Base-by-base conservation (phyloP, 192 early-diverging fungal genomes). In the Backusella macrospora region DNA sequence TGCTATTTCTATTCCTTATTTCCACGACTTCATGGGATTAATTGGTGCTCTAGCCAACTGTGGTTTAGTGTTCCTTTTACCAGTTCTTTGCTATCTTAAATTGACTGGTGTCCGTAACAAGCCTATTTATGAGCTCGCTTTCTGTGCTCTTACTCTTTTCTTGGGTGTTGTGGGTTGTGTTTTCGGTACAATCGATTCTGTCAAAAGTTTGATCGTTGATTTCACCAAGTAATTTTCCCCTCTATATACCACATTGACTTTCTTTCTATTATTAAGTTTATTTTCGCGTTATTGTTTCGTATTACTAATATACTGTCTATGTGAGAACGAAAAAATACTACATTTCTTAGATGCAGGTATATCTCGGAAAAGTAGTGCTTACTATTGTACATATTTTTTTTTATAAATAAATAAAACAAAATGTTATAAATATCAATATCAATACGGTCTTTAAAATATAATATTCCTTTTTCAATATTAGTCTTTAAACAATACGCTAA, bases 11-110 rank as follows among this genome's bases (percentile, higher is more conserved):
- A 83, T 94, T 16, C 92, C 94, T 14, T 94, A 88, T 81, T 95
- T 96, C 83, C 84, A 88, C 40, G 89, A 93, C 74, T 84, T 94
- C 47, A 85, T 95, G 85, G 88, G 88, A 6, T 83, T 96, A 16
- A 68, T 96, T 37, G 93, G 94, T 38, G 92, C 93, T 23, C 72
- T 95, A 6, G 86, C 90, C 46, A 94, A 91, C 73, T 90, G 86
- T 69, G 83, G 87, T 37, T 85, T 95, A n/a, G 93, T 96, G 79
- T 96, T 96, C 75, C 79, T 96, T 52, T 81, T 96, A 23, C 95
- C 95, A 0, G 86, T 94, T 42, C 48, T 94, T n/a, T 95, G 89
- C 78, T 92, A 95, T 68, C 82, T 92, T 46, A 89, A 89, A 78
- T 76, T 96, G 46, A 86, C 88, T 64, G 93, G 93, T 37, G 13